A percentile compares a stretch with the other conserved stretches of the same genome.
Evolutionary conservation across 1,139 yeast species (phyloP).

Genomic region (Eremothecium coryli): DNA sequence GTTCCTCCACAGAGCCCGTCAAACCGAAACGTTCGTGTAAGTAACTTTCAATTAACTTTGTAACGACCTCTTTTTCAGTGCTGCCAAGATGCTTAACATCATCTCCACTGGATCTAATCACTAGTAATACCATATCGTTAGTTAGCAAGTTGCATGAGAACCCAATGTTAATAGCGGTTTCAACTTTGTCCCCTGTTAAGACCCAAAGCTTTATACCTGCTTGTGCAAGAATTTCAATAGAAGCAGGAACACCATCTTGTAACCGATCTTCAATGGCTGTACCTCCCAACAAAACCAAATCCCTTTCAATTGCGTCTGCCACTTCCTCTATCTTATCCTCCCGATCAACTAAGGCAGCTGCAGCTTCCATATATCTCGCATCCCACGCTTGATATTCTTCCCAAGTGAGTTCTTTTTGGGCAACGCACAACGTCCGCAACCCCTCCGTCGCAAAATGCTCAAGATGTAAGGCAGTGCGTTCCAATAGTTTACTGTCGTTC

Average conservation of each 20-base stretch:
- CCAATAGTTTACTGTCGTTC: slow-evolving; percentile 34
- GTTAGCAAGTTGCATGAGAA: slow-evolving; percentile 87
- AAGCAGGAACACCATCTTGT: slow-evolving; percentile 93
- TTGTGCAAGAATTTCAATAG: slow-evolving; percentile 71
- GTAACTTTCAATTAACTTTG: slow-evolving; percentile 49
- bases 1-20: slow-evolving; percentile 46
- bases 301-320: slow-evolving; percentile 72
- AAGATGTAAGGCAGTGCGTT: slow-evolving; percentile 70
- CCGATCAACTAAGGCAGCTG: slow-evolving; percentile 65
- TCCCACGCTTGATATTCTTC: slow-evolving; percentile 61
- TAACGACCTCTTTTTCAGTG: slow-evolving; percentile 37
- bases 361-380: slow-evolving; percentile 59
- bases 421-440: slow-evolving; percentile 85
- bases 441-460: slow-evolving; percentile 97
- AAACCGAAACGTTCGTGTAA: slow-evolving; percentile 53
- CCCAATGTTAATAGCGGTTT: slow-evolving; percentile 96
- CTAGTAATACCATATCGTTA: slow-evolving; percentile 77
- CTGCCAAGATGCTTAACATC: slow-evolving; percentile 35
- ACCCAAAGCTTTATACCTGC: slow-evolving; percentile 98
- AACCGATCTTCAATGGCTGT: slow-evolving; percentile 96
- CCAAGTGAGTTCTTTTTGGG: slow-evolving; percentile 64
- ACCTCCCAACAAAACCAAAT: slow-evolving; percentile 73
- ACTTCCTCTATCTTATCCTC: slow-evolving; percentile 70
- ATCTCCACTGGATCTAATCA: slow-evolving; percentile 45
- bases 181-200: slow-evolving; percentile 93